phyloP scores from a whole-genome alignment of 768 basidiomycete genomes.

The Chalciporus piperatus region DNA sequence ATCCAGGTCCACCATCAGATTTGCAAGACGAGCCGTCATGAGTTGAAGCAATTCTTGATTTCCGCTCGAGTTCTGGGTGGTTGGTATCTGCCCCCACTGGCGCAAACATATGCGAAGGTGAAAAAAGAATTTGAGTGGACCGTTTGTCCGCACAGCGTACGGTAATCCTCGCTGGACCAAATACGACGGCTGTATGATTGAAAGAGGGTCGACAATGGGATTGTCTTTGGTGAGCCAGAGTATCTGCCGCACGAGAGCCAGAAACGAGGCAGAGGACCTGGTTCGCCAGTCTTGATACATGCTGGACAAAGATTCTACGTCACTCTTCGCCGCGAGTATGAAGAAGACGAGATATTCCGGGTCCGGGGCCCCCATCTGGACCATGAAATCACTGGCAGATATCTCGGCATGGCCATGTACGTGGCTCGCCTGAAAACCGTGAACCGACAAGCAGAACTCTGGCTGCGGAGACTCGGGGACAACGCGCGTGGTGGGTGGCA shows the following conservation, averaged over 20 bases:
- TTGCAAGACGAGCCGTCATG: slow-evolving; percentile 37
- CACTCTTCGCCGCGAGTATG: slow-evolving; percentile 11
- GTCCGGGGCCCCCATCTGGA: slow-evolving; percentile 29
- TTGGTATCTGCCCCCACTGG: slow-evolving; percentile 41
- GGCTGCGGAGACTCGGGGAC: slow-evolving; percentile 10
- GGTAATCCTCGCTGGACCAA: slow-evolving; percentile 75
- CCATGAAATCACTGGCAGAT: slow-evolving; percentile 19
- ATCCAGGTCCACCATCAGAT: slow-evolving; percentile 44
- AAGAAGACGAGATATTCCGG: slow-evolving; percentile 27
- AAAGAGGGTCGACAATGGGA: slow-evolving; percentile 68
- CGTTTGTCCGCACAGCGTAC: slow-evolving; percentile 62
- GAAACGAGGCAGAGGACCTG: slow-evolving; percentile 32
- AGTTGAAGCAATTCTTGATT: slow-evolving; percentile 35
- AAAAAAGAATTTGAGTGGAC: slow-evolving; percentile 73
- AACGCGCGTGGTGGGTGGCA: neutral
- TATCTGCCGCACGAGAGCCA: slow-evolving; percentile 44
- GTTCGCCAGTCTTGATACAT: slow-evolving; percentile 30
- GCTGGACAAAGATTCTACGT: slow-evolving; percentile 8
- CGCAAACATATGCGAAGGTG: slow-evolving; percentile 57
- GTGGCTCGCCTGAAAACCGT: slow-evolving; percentile 17
- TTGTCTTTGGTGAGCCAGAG: slow-evolving; percentile 49
- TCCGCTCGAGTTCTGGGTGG: slow-evolving; percentile 9
- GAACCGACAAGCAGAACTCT: slow-evolving; percentile 19
- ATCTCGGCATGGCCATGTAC: slow-evolving; percentile 11
- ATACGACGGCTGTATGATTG: slow-evolving; percentile 81